phyloP scores from a whole-genome alignment of 805 yeast genomes.

The Blastobotrys muscicola region DNA sequence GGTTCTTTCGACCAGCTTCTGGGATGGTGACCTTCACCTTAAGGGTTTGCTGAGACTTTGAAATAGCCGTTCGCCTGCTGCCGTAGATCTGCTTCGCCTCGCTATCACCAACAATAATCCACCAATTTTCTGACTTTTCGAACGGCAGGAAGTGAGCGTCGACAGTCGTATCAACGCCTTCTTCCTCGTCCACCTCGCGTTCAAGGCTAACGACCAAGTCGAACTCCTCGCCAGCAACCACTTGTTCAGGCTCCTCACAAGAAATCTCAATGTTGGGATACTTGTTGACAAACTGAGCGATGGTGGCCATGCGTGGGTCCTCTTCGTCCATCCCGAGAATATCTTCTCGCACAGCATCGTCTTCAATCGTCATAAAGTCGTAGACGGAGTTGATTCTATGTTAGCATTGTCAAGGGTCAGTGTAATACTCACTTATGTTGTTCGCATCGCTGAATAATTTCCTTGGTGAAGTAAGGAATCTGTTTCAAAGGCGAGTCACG shows the following conservation, averaged over 20 bases:
- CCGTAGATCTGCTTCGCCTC: constrained; percentile 55
- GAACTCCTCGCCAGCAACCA: constrained; percentile 40
- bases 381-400: constrained; percentile 57
- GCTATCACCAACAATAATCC: constrained; percentile 76
- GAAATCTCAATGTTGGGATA: constrained; percentile 77
- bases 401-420: background rate
- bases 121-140: constrained; percentile 65
- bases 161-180: constrained; percentile 43
- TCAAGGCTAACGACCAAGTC: constrained; percentile 32
- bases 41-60: constrained; percentile 43
- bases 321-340: constrained; percentile 46
- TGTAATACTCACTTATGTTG: constrained; percentile 23
- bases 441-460: constrained; percentile 45
- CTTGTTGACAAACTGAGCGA: constrained; percentile 81
- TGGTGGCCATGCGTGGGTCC: constrained; percentile 38
- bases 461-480: constrained; percentile 55
- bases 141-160: constrained; percentile 51
- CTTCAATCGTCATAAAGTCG: constrained; percentile 69
- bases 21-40: constrained; percentile 50
- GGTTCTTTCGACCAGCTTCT: constrained; percentile 46
- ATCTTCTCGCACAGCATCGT: constrained; percentile 49
- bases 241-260: constrained; percentile 36
- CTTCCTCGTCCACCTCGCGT: constrained; percentile 55
- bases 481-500: constrained; percentile 71
- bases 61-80: constrained; percentile 52